These are phyloP conservation scores for Tuber brumale DNA, from an alignment of 495 filamentous ascomycete genomes.

Conservation along the genomic window DNA sequence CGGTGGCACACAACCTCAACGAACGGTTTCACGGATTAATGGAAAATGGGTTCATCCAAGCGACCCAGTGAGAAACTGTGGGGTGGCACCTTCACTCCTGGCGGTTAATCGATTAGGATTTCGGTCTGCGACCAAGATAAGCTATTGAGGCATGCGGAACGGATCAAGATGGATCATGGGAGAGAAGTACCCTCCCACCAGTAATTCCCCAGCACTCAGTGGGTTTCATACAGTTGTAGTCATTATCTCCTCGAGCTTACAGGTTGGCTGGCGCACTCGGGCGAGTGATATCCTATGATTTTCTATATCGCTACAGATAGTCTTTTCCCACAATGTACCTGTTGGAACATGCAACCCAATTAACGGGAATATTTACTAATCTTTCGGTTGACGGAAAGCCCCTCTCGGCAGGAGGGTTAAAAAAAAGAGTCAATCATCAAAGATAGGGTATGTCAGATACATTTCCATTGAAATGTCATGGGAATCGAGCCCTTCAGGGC, in stretches of 20 bases:
- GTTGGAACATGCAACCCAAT: neutral
- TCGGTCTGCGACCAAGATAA: neutral
- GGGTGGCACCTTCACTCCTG: neutral
- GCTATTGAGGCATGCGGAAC: neutral
- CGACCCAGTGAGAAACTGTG: neutral
- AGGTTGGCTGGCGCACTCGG: neutral
- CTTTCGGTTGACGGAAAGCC: neutral
- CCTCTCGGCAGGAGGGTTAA: neutral
- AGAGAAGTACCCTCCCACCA: neutral
- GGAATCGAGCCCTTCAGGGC: neutral
- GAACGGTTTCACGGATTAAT: neutral
- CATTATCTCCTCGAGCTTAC: neutral
- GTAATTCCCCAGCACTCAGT: neutral
- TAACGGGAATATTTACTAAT: neutral
- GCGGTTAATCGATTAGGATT: neutral
- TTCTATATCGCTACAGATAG: neutral
- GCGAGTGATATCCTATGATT: conserved; percentile 2
- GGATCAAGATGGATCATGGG: neutral
- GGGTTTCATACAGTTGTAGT: neutral
- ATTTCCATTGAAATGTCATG: neutral
- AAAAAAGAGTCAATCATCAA: neutral
- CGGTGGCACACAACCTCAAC: neutral
- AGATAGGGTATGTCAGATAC: neutral
- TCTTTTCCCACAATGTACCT: neutral
- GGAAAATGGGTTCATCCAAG: neutral